A percentile compares a stretch with the other conserved stretches of the same genome.
Conservation (phyloP, 495 filamentous ascomycete species). For the Penicillium diatomitis region DNA sequence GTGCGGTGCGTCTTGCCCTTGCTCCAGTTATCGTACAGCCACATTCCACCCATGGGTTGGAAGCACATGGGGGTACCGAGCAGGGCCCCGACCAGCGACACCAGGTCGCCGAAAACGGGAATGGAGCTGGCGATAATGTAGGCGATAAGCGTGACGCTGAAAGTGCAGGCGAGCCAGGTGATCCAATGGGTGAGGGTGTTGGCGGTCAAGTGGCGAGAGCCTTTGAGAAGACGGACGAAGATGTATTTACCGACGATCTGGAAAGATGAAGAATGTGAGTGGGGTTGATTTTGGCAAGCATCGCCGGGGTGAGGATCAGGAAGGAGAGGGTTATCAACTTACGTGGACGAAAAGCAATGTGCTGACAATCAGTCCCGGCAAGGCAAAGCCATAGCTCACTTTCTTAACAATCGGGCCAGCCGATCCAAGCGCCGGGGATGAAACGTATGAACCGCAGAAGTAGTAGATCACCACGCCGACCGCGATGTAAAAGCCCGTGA, state of each 20-base stretch:
- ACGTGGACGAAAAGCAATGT: slow-evolving; percentile 24
- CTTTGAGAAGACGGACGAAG: slow-evolving; percentile 47
- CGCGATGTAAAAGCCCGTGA: slow-evolving; percentile 55
- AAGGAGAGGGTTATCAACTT: background rate
- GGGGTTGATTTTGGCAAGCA: too few species aligned
- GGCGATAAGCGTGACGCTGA: slow-evolving; percentile 47
- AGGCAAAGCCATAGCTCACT: slow-evolving; percentile 62
- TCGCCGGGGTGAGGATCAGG: too few species aligned
- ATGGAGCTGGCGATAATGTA: slow-evolving; percentile 65
- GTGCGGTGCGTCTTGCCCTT: slow-evolving; percentile 30
- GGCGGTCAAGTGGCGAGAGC: slow-evolving; percentile 45
- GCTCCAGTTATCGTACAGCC: slow-evolving; percentile 37
- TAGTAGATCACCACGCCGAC: slow-evolving; percentile 60
- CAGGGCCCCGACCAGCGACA: slow-evolving; percentile 51
- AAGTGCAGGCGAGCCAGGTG: slow-evolving; percentile 50
- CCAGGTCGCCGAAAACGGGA: slow-evolving; percentile 56
- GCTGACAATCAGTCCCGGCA: slow-evolving; percentile 44
- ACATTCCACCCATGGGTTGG: slow-evolving; percentile 39
- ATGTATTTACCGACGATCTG: slow-evolving; percentile 46
- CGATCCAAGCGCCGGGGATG: slow-evolving; percentile 60
- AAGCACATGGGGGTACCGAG: slow-evolving; percentile 40
- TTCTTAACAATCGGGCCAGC: slow-evolving; percentile 54
- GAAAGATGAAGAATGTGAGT: background rate
- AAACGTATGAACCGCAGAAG: slow-evolving; percentile 58
- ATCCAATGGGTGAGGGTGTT: slow-evolving; percentile 47